phyloP scores from a whole-genome alignment of 345 rosid genomes.

The Arabis hirsuta region DNA sequence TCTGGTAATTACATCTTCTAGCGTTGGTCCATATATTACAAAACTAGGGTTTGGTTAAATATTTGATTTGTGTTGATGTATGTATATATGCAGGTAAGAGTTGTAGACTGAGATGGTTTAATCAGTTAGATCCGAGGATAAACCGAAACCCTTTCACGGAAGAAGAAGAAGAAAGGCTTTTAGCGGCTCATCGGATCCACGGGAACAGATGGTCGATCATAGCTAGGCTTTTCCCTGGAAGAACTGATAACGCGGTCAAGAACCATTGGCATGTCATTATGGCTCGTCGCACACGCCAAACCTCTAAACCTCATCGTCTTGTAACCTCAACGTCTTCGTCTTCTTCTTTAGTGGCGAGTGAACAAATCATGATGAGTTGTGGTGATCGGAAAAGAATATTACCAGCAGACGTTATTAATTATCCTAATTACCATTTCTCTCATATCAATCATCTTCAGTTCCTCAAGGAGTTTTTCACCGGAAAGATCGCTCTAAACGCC shows the following conservation, averaged over 20 bases:
- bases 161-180: slow-evolving; percentile 87
- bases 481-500: slow-evolving; percentile 30
- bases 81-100: slow-evolving; percentile 68
- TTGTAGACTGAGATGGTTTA: slow-evolving; percentile 96
- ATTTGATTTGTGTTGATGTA: background rate
- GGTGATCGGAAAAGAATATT: slow-evolving; percentile 29
- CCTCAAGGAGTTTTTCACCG: slow-evolving; percentile 39
- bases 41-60: slow-evolving; percentile 28
- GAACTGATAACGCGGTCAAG: slow-evolving; percentile 96
- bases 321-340: slow-evolving; percentile 22
- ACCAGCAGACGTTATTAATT: slow-evolving; percentile 5
- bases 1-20: slow-evolving; percentile 51
- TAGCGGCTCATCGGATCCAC: slow-evolving; percentile 77
- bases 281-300: slow-evolving; percentile 67
- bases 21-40: slow-evolving; percentile 17
- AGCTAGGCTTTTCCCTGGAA: slow-evolving; percentile 81
- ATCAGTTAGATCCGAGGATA: slow-evolving; percentile 91
- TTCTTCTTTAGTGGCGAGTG: slow-evolving; percentile 27
- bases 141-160: slow-evolving; percentile 86
- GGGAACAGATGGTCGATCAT: slow-evolving; percentile 94
- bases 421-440: slow-evolving; percentile 35
- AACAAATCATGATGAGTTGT: slow-evolving; percentile 25
- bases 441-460: slow-evolving; percentile 41
- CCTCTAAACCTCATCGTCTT: slow-evolving; percentile 34
- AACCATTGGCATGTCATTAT: slow-evolving; percentile 97